Evolutionary conservation across 2,329 filamentous ascomycete species (phyloP).

Genomic region (Venturia oleaginea): DNA sequence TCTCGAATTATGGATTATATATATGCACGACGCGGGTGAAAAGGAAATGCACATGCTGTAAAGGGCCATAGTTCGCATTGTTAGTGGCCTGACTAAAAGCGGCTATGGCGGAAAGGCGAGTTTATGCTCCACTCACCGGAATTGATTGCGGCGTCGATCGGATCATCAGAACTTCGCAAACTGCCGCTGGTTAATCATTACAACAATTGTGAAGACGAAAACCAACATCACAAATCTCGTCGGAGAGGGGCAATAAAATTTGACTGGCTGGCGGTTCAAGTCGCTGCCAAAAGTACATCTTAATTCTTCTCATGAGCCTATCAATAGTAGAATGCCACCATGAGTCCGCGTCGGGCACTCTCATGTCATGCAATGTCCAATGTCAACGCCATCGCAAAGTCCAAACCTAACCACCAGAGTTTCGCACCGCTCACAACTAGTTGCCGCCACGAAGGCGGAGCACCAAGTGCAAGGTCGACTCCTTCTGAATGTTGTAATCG

Average conservation of each 20-base stretch:
- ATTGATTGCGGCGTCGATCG: background rate
- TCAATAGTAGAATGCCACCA: background rate
- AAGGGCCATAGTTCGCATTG: background rate
- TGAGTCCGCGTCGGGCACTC: constrained; percentile 1
- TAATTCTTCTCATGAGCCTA: background rate
- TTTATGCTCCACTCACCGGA: background rate
- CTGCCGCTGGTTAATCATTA: no score
- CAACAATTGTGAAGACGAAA: no score
- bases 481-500: constrained; percentile 73
- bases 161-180: no score
- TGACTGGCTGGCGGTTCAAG: background rate
- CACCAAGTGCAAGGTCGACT: constrained; percentile 75
- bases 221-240: background rate
- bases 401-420: background rate
- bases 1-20: background rate
- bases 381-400: constrained; percentile 5
- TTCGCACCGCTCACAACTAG: background rate
- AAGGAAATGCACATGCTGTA: background rate
- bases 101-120: background rate
- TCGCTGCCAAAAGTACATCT: background rate
- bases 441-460: constrained; percentile 76
- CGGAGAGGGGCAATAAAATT: background rate
- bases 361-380: background rate
- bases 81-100: background rate
- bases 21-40: background rate